Conservation (phyloP, 2,329 filamentous ascomycete genomes). For the Arthrobotrys musiformis region DNA sequence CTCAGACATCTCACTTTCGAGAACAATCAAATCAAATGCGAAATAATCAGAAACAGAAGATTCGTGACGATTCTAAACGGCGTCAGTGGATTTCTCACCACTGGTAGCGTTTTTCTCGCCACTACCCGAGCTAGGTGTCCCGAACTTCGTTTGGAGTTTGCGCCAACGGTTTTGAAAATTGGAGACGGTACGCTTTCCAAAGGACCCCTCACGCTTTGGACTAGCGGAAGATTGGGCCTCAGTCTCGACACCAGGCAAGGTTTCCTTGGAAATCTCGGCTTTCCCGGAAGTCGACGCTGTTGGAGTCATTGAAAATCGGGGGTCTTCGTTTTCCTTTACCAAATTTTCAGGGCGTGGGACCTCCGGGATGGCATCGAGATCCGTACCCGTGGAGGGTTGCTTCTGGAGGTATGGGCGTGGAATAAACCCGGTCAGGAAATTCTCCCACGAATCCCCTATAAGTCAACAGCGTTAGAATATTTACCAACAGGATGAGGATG, state of each 20-base stretch:
- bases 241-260: neutral
- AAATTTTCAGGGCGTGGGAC: too few species aligned
- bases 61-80: neutral
- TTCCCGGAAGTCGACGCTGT: neutral
- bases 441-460: neutral
- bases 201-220: neutral
- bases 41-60: too few species aligned
- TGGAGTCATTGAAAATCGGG: neutral
- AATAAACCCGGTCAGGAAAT: neutral
- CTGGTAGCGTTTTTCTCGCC: neutral
- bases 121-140: neutral
- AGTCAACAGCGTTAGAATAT: neutral
- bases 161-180: neutral
- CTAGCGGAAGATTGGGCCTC: neutral
- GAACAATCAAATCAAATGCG: too few species aligned
- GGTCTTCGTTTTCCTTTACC: neutral
- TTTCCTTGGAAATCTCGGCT: neutral
- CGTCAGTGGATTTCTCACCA: neutral
- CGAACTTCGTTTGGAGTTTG: neutral
- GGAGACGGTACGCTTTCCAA: neutral
- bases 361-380: neutral
- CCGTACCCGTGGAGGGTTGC: neutral
- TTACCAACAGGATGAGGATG: neutral
- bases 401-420: neutral
- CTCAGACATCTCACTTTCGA: too few species aligned